Evolutionary conservation across 2,329 filamentous ascomycete species (phyloP), one percentile per base, ranked within the genome.

Genomic region (Massarina eburnea): DNA sequence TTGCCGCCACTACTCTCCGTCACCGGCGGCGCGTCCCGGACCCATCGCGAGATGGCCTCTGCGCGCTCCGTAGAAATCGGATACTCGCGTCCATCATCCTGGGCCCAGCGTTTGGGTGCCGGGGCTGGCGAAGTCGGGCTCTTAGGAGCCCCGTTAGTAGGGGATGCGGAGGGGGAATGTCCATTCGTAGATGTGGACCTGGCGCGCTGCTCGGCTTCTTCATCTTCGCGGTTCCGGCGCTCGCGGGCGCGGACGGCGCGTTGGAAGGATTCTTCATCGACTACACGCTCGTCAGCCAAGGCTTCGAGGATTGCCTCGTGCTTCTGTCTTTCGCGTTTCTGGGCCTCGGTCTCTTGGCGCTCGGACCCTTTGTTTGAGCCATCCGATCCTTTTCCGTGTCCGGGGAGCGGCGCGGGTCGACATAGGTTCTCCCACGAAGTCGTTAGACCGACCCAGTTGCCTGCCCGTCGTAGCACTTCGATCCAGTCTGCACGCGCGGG

Each of bases 401-500:
- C 68, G 3, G 71, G 71, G 3, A 75, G 57, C 2, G 73, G 73
- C 4, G 72, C 69, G n/a, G 74, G 71, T 1, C 71, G 66, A 51
- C 88, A 92, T 4, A 94, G 78, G 2, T 73, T 74, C 51, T 91
- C 87, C 89, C 89, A 94, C 1, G 77, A 76, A 3, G 78, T 71
- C 2, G 70, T 65, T 8, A 94, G 76, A 6, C 80, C 77, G 41
- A 92, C 77, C 85, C 85, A 90, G 61, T 89, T 87, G 26, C 82
- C 77, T 0, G 80, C 78, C 22, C 82, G 80, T 0, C 84, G 80
- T 8, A 94, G 68, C 0, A 92, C 77, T 68, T 92, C 87, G 38
- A 86, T 82, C 89, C 89, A 95, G 69, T 95, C 89, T 3, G 85
- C 81, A 41, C 88, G 83, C 2, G 87, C 84, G 1, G 87, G 84